phyloP scores from a whole-genome alignment of 2,329 filamentous ascomycete species.

The Pseudocercospora crystallina region DNA sequence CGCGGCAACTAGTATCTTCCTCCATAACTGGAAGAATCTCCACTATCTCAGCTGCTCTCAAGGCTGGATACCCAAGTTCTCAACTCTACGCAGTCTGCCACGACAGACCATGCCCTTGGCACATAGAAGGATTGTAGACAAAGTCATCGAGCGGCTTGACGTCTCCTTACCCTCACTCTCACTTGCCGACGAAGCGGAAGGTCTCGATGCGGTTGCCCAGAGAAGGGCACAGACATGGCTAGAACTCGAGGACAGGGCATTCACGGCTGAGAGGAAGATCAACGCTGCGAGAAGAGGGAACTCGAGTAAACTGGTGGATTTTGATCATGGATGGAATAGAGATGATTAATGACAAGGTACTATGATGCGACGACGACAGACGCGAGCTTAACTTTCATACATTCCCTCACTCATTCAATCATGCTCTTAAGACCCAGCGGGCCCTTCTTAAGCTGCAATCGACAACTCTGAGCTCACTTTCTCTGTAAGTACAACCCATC shows the following conservation, averaged over 20 bases:
- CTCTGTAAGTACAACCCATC: too few relatives aligned
- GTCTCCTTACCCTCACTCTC: neutral
- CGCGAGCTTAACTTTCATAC: too few relatives aligned
- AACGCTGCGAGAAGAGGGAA: constrained; percentile 26
- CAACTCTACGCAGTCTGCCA: constrained; percentile 33
- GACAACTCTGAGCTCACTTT: too few relatives aligned
- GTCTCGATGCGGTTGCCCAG: constrained; percentile 1
- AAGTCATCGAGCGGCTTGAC: neutral
- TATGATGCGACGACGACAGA: too few relatives aligned
- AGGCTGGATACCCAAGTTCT: constrained; percentile 42
- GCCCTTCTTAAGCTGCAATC: too few relatives aligned
- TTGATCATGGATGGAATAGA: constrained; percentile 21
- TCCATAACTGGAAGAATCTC: constrained; percentile 46
- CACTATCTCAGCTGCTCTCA: constrained; percentile 43
- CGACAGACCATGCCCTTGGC: constrained; percentile 17
- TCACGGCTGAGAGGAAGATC: constrained; percentile 35
- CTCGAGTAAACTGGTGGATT: constrained; percentile 13
- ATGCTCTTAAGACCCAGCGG: too few relatives aligned
- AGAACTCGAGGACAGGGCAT: constrained; percentile 38
- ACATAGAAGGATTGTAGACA: constrained; percentile 12
- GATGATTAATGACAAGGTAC: neutral
- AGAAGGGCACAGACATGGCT: constrained; percentile 36
- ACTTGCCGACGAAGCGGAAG: neutral
- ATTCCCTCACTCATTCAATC: too few relatives aligned
- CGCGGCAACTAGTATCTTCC: constrained; percentile 36